Evolutionary conservation across 2,329 filamentous ascomycete species (phyloP).

Genomic region (Diaporthe citriasiana): DNA sequence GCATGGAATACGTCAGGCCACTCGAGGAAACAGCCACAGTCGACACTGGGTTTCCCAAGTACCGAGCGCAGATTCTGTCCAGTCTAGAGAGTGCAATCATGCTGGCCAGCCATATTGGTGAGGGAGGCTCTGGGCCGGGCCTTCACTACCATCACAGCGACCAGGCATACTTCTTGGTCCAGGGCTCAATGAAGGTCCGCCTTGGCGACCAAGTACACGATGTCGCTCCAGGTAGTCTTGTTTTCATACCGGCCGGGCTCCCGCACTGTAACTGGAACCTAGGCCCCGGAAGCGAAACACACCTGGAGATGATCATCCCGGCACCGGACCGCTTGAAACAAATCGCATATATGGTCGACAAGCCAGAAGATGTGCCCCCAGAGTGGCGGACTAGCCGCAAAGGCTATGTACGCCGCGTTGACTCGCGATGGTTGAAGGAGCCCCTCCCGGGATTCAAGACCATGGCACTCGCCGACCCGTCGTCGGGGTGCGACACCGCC

Average conservation of each 20-base stretch:
- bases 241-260: constrained; percentile 3
- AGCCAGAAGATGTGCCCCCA: constrained; percentile 1
- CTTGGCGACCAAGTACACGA: not conserved
- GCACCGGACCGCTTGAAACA: constrained; percentile 1
- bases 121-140: not conserved
- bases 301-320: constrained; percentile 12
- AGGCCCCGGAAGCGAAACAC: not conserved
- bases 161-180: not conserved
- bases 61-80: not conserved
- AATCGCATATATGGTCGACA: not conserved
- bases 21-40: not conserved
- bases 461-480: constrained; percentile 2
- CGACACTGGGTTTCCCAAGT: not conserved
- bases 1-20: not conserved
- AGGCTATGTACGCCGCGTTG: constrained; percentile 8
- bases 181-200: not conserved
- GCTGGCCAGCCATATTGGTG: not conserved
- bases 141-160: constrained; percentile 1
- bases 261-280: constrained; percentile 1
- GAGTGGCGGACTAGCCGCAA: constrained; percentile 5
- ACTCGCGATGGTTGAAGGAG: not conserved
- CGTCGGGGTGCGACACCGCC: not conserved
- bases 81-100: not conserved
- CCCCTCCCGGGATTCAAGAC: constrained; percentile 1
- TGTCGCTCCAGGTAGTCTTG: not conserved